Evolutionary conservation across 176 grass and related monocot genomes (phyloP).

Genomic region (Bonia amplexicaulis): DNA sequence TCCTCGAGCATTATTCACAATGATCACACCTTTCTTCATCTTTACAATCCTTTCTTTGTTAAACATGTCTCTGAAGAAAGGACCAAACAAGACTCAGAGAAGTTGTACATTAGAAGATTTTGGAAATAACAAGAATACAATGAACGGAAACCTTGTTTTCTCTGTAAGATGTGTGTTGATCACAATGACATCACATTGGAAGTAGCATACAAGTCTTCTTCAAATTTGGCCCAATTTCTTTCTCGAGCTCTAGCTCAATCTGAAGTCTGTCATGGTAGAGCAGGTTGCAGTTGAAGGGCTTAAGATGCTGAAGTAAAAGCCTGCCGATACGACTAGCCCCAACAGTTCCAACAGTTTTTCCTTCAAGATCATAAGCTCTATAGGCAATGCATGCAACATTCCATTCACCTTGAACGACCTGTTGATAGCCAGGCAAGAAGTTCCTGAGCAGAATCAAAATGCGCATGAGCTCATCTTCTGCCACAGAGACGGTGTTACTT

Average conservation of each 20-base stretch:
- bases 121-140: background rate
- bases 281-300: conserved; percentile 88
- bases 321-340: conserved; percentile 82
- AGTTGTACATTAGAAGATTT: background rate
- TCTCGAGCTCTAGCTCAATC: conserved; percentile 70
- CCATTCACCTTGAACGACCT: conserved; percentile 81
- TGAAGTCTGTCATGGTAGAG: conserved; percentile 74
- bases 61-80: conserved; percentile 76
- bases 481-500: conserved; percentile 84
- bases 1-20: conserved; percentile 89
- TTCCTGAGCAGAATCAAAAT: conserved; percentile 79
- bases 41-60: conserved; percentile 88
- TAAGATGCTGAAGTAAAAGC: conserved; percentile 73
- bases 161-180: conserved; percentile 91
- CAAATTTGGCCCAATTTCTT: conserved; percentile 79
- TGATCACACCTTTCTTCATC: conserved; percentile 88
- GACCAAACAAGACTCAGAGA: conserved; percentile 19
- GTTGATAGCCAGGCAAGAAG: conserved; percentile 83
- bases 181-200: conserved; percentile 81
- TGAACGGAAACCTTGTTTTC: conserved; percentile 66
- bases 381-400: conserved; percentile 83
- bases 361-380: conserved; percentile 89
- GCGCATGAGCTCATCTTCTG: conserved; percentile 87
- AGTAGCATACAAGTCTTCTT: conserved; percentile 84
- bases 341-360: conserved; percentile 81